Percentiles rank a stretch among this genome's conserved stretches.
Conservation (phyloP, 2,329 filamentous ascomycete species). For the Camptophora hylomeconis region DNA sequence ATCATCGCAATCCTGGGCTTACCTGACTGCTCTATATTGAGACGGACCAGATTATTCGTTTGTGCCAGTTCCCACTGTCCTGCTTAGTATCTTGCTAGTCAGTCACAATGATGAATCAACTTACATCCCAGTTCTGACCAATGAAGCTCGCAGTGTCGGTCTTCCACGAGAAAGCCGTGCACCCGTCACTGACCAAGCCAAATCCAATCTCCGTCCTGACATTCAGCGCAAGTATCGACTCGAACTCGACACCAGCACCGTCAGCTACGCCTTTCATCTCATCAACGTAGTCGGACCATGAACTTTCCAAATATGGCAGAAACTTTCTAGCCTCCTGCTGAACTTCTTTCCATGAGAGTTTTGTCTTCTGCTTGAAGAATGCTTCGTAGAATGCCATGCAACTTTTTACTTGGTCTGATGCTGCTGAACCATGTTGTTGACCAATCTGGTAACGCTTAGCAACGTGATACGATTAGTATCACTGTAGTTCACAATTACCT, state of each 20-base stretch:
- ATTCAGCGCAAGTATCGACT: slow-evolving; percentile 45
- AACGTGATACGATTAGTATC: neutral
- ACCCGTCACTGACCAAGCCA: slow-evolving; percentile 44
- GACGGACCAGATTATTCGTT: slow-evolving; percentile 37
- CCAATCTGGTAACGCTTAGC: slow-evolving; percentile 16
- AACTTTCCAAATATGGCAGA: slow-evolving; percentile 25
- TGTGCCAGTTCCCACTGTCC: slow-evolving; percentile 33
- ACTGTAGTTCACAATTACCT: slow-evolving; percentile 11
- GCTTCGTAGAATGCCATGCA: slow-evolving; percentile 20
- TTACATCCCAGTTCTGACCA: slow-evolving; percentile 47
- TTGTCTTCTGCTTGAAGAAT: slow-evolving; percentile 19
- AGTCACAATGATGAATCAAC: slow-evolving; percentile 9
- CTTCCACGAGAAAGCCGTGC: slow-evolving; percentile 42
- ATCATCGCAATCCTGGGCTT: slow-evolving; percentile 41
- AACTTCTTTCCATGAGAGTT: slow-evolving; percentile 36
- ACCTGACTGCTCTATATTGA: slow-evolving; percentile 31
- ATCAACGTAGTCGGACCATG: slow-evolving; percentile 21
- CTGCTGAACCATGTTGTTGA: slow-evolving; percentile 19
- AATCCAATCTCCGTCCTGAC: slow-evolving; percentile 48
- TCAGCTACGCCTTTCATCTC: slow-evolving; percentile 36
- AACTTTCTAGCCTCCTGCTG: slow-evolving; percentile 31
- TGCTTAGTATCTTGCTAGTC: neutral
- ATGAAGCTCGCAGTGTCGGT: slow-evolving; percentile 28
- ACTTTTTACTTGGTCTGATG: slow-evolving; percentile 17
- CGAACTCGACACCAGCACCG: slow-evolving; percentile 34